Evolutionary conservation across 2,329 filamentous ascomycete genomes (phyloP), one percentile per base, ranked within the genome.

Genomic region (Alternaria arbusti): DNA sequence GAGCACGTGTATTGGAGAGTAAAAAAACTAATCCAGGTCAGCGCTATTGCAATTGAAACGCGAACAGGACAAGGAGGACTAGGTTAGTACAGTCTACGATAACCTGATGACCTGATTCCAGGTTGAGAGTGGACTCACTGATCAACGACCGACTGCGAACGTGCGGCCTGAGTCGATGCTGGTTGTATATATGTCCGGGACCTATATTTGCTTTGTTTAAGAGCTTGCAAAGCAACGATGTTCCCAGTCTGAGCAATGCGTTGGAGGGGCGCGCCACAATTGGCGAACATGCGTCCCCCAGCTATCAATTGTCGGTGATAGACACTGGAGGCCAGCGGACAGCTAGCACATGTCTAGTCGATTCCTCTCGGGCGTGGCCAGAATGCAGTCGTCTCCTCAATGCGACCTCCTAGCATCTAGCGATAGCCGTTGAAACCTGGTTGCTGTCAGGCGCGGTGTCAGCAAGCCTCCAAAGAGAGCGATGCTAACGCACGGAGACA

Each of bases 141-240:
- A 51, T 57, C 32, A 45, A 58, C 32, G 25, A 49, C 25, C 23
- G 20, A 49, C 13, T 32, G 32, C 23, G 30, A 56, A 54, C 22
- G 36, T 54, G 56, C 46, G 52, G 51, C 32, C 46, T 50, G 51
- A 47, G 51, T 59, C 28, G 55, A 54, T 20, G 50, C 28, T 51
- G 26, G 43, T 28, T 56, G 55, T 57, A 65, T 63, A 63, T 68
- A 65, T 60, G 57, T 49, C 62, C 58, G 57, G 63, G 55, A 49
- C 55, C 58, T 68, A 68, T 71, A 70, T 46, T 63, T 60, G 65
- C 61, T 61, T 54, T 46, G 54, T 28, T 65, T 68, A 70, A 68
- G 67, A 57, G 57, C 60, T 61, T 62, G 56, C 23, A 9, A 45
- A 66, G 60, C 69, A 71, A 59, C 69, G 61, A 59, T 68, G 54